Base-by-base conservation (phyloP, 192 early-diverging fungal species). In the Linnemannia elongata region DNA sequence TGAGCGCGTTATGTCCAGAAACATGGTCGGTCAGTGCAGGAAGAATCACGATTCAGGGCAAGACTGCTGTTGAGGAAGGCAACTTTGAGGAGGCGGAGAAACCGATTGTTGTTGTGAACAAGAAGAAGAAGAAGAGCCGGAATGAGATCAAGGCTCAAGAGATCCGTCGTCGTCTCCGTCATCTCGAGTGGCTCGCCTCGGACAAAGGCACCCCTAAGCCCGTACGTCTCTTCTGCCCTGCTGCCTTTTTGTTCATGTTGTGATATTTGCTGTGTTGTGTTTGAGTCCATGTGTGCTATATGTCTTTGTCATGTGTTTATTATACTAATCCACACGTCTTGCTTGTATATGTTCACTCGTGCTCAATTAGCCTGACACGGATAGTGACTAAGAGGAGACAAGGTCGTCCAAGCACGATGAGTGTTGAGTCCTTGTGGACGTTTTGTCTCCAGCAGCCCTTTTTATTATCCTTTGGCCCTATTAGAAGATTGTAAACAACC, bases 21-120 rank as follows among this genome's bases (percentile, higher is more conserved):
- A 89, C 88, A 38, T 96, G 95, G 95, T 83, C 89, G 74, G 89
- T 95, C 68, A 91, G 93, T 36, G 90, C 88, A 44, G 95, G 95
- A 71, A 57, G 76, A 18, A 55, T 92, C 22, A 85, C 84, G 60
- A 88, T 88, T 27, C 72, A 88, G 35, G 90, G 91, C 38, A 84
- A 90, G 69, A 83, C 88, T 10, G 79, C 89, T 30, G 89, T 90
- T 36, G 89, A 91, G 35, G 91, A 90, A 44, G 75, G 90, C 13
- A 79, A 82, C 38, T 79, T 88, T 70, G 83, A 88, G 63, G 89
- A 90, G 12, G 89, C 89, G 22, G 91, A 82, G 47, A 88, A 88
- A 57, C 84, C 89, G 24, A 91, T 89, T 69, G 89, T 89, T 27
- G 91, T 91, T 20, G 75, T 89, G 10, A 88, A 87, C 77, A 91